Conservation (phyloP, 2,329 filamentous ascomycete genomes). For the Apiospora hydei region DNA sequence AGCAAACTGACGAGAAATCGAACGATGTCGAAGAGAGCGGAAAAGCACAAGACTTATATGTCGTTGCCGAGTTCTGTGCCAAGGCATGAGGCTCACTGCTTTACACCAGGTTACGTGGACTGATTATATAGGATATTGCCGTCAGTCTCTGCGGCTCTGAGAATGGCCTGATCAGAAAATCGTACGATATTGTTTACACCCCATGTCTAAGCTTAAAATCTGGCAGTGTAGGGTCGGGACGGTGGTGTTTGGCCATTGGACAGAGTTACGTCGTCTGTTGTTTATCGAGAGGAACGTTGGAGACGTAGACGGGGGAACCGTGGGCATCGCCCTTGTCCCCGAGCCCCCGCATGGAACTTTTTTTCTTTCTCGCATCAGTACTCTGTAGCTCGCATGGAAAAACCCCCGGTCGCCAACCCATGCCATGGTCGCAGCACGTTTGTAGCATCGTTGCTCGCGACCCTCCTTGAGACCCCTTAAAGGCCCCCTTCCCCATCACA, state of each 20-base stretch:
- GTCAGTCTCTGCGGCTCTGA: constrained; percentile 11
- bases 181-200: constrained; percentile 28
- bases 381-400: constrained; percentile 5
- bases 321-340: background rate
- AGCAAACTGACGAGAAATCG: constrained; percentile 20
- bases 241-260: background rate
- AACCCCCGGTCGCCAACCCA: background rate
- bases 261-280: constrained; percentile 21
- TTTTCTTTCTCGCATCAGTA: background rate
- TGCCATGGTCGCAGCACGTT: constrained; percentile 8
- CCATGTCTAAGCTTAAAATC: constrained; percentile 26
- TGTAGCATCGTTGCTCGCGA: background rate
- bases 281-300: background rate
- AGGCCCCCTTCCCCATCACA: constrained; percentile 3
- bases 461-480: constrained; percentile 9
- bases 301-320: background rate
- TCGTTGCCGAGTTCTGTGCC: constrained; percentile 13
- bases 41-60: constrained; percentile 20
- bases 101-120: constrained; percentile 22
- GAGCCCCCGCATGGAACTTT: constrained; percentile 1
- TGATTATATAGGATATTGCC: constrained; percentile 14
- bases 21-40: constrained; percentile 19
- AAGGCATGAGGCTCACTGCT: constrained; percentile 25
- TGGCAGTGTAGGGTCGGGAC: constrained; percentile 1
- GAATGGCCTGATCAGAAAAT: constrained; percentile 27